These are phyloP conservation scores for Tolypocladium pustulatum DNA, from an alignment of 2,329 filamentous ascomycete genomes.

Conservation along the genomic window DNA sequence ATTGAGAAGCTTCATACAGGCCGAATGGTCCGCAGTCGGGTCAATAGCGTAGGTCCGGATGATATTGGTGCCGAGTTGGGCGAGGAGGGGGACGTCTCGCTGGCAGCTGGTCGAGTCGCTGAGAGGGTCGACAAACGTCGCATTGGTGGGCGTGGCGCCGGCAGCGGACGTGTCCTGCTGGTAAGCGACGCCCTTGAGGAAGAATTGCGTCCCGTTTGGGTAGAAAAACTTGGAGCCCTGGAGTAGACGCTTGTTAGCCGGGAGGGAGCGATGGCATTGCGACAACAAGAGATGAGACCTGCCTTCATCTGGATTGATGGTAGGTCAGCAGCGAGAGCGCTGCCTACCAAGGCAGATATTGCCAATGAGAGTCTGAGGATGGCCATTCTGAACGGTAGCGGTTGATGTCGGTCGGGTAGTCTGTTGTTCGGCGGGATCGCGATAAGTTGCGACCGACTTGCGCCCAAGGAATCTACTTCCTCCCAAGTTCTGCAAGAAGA, in stretches of 20 bases:
- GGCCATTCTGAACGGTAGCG: conserved; percentile 17
- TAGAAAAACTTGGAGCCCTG: conserved; percentile 84
- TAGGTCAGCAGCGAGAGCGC: conserved; percentile 31
- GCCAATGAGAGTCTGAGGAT: conserved; percentile 18
- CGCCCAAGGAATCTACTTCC: not conserved
- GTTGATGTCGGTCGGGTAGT: not conserved
- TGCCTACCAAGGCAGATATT: conserved; percentile 29
- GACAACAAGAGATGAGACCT: conserved; percentile 1
- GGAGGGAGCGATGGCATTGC: not conserved
- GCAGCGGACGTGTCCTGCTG: conserved; percentile 64
- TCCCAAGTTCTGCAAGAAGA: not conserved
- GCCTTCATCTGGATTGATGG: conserved; percentile 63
- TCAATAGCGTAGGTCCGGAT: conserved; percentile 94
- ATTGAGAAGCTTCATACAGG: conserved; percentile 75
- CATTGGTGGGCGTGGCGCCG: conserved; percentile 33
- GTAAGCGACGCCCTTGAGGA: conserved; percentile 90
- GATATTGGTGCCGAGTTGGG: conserved; percentile 74
- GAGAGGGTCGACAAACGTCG: conserved; percentile 70
- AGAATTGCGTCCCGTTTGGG: conserved; percentile 58
- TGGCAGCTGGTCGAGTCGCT: conserved; percentile 60
- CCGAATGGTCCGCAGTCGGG: conserved; percentile 64
- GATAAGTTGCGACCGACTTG: not conserved
- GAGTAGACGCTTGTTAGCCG: conserved; percentile 3
- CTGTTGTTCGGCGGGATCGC: not conserved
- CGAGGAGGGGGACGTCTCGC: conserved; percentile 76